Base-by-base conservation (phyloP, 1,139 yeast genomes). In the Candida sanyaensis region DNA sequence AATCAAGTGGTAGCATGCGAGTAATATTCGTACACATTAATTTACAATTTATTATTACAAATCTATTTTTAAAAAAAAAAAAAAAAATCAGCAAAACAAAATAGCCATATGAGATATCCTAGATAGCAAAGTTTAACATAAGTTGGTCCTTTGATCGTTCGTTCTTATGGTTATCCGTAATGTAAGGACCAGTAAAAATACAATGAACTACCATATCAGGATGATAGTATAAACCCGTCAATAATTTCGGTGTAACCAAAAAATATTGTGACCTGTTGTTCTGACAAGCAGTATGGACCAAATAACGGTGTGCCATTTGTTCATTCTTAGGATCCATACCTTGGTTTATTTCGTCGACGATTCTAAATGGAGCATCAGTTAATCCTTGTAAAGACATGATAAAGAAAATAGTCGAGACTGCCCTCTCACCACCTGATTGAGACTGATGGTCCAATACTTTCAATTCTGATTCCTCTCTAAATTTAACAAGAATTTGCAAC, bases 271-370 rank as follows among this genome's bases (percentile, higher is more conserved):
- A 78, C 10, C 83, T 77, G 40, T 67, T 65, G 17, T 76, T 79
- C 28, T 75, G 73, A 61, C 96, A 88, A 0, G 98, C 95, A 41
- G 88, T 84, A 49, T 86, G 84, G 3, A 93, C 97, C 78, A 95
- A 85, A 55, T 89, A 81, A 54, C 83, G 80, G 62, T 93, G 97
- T 2, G 96, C 95, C 69, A 83, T 78, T 54, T 95, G 81, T 66
- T 95, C 99, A 62, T 93, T 93, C 51, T 81, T 81, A 7, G 96
- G 90, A 68, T 95, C 99, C 98, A 95, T 92, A 55, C 99, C 99
- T 69, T 95, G 99, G 65, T 95, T 95, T 55, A 95, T 95, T 71
- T 95, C 99, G 66, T 95, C 99, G 6, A 95, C 97, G 2, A 93
- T 93, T 59, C 98, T 75, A 62, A 95, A 90, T 8, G 99, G 99